phyloP scores from a whole-genome alignment of 768 basidiomycete species.

The Cystoderma amianthinum region DNA sequence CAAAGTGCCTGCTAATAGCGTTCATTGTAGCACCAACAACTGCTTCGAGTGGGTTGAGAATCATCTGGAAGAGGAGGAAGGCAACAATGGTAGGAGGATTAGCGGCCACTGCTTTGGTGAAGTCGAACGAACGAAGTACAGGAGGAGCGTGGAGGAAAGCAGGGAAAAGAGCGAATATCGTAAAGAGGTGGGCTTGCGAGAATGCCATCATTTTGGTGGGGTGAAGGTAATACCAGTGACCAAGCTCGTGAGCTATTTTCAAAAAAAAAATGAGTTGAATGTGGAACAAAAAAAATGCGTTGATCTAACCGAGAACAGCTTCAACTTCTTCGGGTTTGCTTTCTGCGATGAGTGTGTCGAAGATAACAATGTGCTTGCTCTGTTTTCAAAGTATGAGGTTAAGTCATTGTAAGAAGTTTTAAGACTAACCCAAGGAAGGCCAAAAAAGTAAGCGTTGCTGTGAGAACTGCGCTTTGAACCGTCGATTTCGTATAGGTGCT shows the following conservation, averaged over 20 bases:
- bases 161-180: constrained; percentile 83
- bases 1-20: constrained; percentile 77
- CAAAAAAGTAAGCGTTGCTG: constrained; percentile 98
- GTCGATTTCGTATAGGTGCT: constrained; percentile 94
- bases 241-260: constrained; percentile 79
- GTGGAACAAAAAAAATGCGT: not conserved
- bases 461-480: constrained; percentile 94
- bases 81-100: constrained; percentile 77
- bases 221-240: constrained; percentile 93
- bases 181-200: constrained; percentile 83
- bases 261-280: not conserved
- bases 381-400: constrained; percentile 14
- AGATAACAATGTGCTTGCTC: constrained; percentile 95
- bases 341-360: constrained; percentile 93
- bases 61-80: constrained; percentile 88
- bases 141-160: constrained; percentile 81
- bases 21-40: constrained; percentile 72
- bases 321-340: constrained; percentile 90
- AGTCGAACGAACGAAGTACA: constrained; percentile 76
- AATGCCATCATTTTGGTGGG: constrained; percentile 83
- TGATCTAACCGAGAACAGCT: constrained; percentile 69
- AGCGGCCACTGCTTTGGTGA: constrained; percentile 55
- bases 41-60: constrained; percentile 74
- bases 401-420: not conserved
- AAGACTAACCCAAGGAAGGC: constrained; percentile 77